These are phyloP conservation scores for Aphanomyces euteiches DNA, from an alignment of 352 stramenopile genomes.

Conservation along the genomic window DNA sequence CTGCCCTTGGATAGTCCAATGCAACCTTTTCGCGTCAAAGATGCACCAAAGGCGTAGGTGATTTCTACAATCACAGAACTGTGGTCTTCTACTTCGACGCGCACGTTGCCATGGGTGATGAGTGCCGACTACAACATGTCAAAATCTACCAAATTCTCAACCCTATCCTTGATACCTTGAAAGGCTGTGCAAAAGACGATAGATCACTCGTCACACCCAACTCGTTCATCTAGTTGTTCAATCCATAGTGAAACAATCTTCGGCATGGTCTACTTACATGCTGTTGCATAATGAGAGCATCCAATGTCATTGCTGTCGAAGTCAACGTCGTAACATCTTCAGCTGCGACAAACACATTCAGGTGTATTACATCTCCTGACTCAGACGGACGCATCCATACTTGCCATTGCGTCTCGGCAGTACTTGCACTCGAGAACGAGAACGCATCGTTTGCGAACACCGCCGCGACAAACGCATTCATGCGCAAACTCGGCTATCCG, in stretches of 20 bases:
- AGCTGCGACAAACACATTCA: conserved; percentile 1
- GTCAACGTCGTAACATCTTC: conserved; percentile 5
- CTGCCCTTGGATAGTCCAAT: neutral
- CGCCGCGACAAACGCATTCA: conserved; percentile 20
- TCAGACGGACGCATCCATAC: conserved; percentile 18
- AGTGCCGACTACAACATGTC: conserved; percentile 12
- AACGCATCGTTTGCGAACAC: conserved; percentile 18
- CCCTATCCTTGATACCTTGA: conserved; percentile 18
- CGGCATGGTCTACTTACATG: neutral
- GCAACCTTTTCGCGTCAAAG: conserved; percentile 21
- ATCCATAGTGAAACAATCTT: neutral
- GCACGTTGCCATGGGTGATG: neutral
- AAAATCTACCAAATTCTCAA: too few species aligned
- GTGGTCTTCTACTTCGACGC: conserved; percentile 11
- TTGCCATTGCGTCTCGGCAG: conserved; percentile 7
- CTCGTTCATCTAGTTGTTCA: conserved; percentile 23
- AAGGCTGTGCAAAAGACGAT: conserved; percentile 22
- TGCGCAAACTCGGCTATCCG: conserved; percentile 2
- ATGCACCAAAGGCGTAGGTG: conserved; percentile 23
- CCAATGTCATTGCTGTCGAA: neutral
- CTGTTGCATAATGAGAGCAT: neutral
- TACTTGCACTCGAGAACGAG: neutral
- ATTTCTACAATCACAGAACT: conserved; percentile 12
- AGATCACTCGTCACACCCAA: conserved; percentile 24
- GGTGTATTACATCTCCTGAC: neutral